phyloP scores from a whole-genome alignment of 208 protist genomes.

The Angomonas deanei region DNA sequence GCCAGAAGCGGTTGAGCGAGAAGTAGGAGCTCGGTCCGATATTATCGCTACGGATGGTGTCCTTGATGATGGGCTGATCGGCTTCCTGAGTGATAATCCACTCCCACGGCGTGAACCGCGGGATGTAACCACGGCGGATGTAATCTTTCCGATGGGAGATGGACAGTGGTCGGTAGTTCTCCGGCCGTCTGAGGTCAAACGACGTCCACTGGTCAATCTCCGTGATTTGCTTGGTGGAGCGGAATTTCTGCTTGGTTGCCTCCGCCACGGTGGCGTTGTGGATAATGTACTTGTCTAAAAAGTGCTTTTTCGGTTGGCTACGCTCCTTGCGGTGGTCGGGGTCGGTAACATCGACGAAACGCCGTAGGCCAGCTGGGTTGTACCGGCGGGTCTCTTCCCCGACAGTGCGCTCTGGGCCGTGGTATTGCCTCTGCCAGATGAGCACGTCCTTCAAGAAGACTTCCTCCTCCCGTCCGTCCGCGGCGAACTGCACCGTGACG shows the following conservation, averaged over 20 bases:
- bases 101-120: constrained; percentile 87
- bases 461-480: constrained; percentile 46
- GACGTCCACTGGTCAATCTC: constrained; percentile 80
- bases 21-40: constrained; percentile 75
- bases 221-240: constrained; percentile 81
- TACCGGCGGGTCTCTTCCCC: constrained; percentile 73
- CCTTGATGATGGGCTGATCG: constrained; percentile 81
- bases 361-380: constrained; percentile 43
- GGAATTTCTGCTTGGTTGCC: constrained; percentile 22
- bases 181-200: constrained; percentile 59
- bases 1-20: constrained; percentile 81
- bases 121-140: constrained; percentile 80
- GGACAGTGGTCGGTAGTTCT: constrained; percentile 83
- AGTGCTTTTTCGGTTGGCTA: constrained; percentile 41
- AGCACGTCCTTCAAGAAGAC: constrained; percentile 69
- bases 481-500: constrained; percentile 63
- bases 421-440: constrained; percentile 81
- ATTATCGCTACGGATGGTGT: constrained; percentile 79
- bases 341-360: constrained; percentile 84
- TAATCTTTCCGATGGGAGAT: constrained; percentile 86
- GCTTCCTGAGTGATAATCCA: constrained; percentile 87
- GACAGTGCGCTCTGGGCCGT: constrained; percentile 79
- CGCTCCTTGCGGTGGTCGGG: constrained; percentile 34
- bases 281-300: constrained; percentile 83
- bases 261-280: constrained; percentile 19